Evolutionary conservation across 179 eudicot genomes (phyloP), one percentile per base, ranked within the genome.

Genomic region (Beta lomatogona): DNA sequence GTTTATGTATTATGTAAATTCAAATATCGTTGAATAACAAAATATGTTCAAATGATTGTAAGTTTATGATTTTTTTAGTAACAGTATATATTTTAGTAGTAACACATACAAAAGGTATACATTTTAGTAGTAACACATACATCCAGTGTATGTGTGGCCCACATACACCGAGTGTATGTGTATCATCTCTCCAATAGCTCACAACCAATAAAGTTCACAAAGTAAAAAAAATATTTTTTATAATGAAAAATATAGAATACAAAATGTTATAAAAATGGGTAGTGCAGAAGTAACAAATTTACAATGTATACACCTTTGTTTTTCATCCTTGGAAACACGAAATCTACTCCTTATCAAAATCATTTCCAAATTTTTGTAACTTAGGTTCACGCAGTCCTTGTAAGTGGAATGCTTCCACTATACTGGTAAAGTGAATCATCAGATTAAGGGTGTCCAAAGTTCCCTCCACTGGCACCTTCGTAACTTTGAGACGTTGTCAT

Each of bases 361-460:
- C 25, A 12, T 50, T 48, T 19, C 2, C 6, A 54, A 21, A 18
- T 64, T 46, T 57, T 5, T 70, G 50, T 63, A 45, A 58, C 63
- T 53, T 19, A 48, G 44, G 81, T 31, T 79, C 50, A 46, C n/a
- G 75, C 61, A 15, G 44, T 9, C 46, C 28, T 81, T 71, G 76
- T 64, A 41, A 76, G 31, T 45, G 80, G 80, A 11, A 48, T 45
- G 65, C 72, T 82, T n/a, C 85, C 81, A 58, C 83, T 83, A 12
- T 87, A 85, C 44, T 77, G 58, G 14, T 69, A 61, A 31, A 83
- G 80, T 52, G 82, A 80, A 64, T 74, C 57, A 59, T 82, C 73
- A 36, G 48, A 53, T 77, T 85, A 87, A 10, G 82, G 89, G 48
- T 82, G 82, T 8, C 72, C 77, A 10, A 61, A 55, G 44, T 53